Evolutionary conservation across 1,139 yeast genomes (phyloP).

Genomic region (Yamadazyma jaroonii): DNA sequence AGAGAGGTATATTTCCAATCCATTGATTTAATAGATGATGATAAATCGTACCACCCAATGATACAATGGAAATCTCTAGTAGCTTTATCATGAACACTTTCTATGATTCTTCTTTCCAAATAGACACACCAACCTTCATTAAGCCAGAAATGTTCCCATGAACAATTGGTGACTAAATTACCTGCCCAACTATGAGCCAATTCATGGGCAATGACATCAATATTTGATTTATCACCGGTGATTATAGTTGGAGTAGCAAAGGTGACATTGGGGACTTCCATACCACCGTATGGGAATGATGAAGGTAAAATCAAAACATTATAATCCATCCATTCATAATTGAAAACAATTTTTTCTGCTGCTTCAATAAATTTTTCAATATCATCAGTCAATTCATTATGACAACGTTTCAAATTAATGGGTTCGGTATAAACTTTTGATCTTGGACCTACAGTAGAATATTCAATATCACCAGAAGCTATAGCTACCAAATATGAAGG

Average conservation of each 20-base stretch:
- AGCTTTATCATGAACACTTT: constrained; percentile 71
- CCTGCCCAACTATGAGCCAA: constrained; percentile 94
- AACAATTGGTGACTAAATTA: constrained; percentile 81
- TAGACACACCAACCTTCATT: constrained; percentile 98
- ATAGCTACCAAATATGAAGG: constrained; percentile 83
- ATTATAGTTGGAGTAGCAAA: constrained; percentile 89
- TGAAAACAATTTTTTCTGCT: constrained; percentile 79
- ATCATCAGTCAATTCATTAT: constrained; percentile 78
- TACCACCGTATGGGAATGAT: constrained; percentile 92
- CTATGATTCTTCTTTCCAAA: constrained; percentile 80
- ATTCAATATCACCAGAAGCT: constrained; percentile 77
- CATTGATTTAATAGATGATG: constrained; percentile 62
- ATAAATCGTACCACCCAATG: constrained; percentile 85
- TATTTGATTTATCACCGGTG: constrained; percentile 82
- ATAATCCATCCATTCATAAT: constrained; percentile 83
- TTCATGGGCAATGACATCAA: constrained; percentile 88
- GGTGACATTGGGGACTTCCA: constrained; percentile 92
- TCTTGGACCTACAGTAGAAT: constrained; percentile 79
- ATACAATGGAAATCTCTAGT: constrained; percentile 79
- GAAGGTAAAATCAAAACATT: constrained; percentile 79
- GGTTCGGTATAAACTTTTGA: constrained; percentile 84
- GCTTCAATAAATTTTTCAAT: constrained; percentile 74
- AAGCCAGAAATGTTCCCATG: constrained; percentile 94
- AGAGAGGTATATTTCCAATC: constrained; percentile 59
- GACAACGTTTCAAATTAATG: constrained; percentile 59